Percentiles rank a stretch among this genome's conserved stretches.
phyloP scores from a whole-genome alignment of 139 green algal genomes.

The Chara braunii region DNA sequence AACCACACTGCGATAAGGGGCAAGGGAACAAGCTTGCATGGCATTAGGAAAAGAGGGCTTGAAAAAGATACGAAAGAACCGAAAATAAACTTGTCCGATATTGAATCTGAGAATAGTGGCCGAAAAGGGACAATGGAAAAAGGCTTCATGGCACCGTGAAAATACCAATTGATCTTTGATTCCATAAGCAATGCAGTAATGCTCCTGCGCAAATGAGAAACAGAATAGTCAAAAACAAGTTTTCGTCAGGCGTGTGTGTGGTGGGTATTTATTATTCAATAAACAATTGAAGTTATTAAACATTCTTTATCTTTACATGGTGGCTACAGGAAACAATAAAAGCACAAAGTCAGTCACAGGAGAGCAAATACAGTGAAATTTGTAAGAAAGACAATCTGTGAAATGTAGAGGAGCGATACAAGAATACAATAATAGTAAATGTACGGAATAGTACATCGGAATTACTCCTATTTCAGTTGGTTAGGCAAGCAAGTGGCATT shows the following conservation, averaged over 20 bases:
- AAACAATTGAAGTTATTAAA: constrained; percentile 5
- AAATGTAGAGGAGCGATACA: too few relatives aligned
- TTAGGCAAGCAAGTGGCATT: too few relatives aligned
- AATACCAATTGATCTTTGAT: constrained; percentile 57
- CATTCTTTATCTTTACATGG: constrained; percentile 6
- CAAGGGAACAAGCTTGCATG: too few relatives aligned
- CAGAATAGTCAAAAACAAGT: not conserved
- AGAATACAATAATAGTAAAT: too few relatives aligned
- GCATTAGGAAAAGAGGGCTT: too few relatives aligned
- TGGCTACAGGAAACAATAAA: not conserved
- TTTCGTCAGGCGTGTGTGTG: constrained; percentile 1
- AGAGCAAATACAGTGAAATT: constrained; percentile 20
- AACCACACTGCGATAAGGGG: too few relatives aligned
- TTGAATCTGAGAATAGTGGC: too few relatives aligned
- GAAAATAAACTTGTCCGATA: too few relatives aligned
- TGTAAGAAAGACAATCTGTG: too few relatives aligned
- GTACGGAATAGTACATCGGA: too few relatives aligned
- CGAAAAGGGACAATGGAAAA: constrained; percentile 64
- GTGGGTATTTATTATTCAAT: constrained; percentile 8
- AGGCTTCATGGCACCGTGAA: constrained; percentile 57
- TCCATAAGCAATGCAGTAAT: constrained; percentile 74
- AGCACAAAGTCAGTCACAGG: constrained; percentile 1
- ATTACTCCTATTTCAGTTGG: too few relatives aligned
- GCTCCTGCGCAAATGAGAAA: constrained; percentile 51
- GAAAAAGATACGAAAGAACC: too few relatives aligned